These are phyloP conservation scores for Ophiocordyceps unilateralis DNA, from an alignment of 2,329 filamentous ascomycete species.

Conservation along the genomic window DNA sequence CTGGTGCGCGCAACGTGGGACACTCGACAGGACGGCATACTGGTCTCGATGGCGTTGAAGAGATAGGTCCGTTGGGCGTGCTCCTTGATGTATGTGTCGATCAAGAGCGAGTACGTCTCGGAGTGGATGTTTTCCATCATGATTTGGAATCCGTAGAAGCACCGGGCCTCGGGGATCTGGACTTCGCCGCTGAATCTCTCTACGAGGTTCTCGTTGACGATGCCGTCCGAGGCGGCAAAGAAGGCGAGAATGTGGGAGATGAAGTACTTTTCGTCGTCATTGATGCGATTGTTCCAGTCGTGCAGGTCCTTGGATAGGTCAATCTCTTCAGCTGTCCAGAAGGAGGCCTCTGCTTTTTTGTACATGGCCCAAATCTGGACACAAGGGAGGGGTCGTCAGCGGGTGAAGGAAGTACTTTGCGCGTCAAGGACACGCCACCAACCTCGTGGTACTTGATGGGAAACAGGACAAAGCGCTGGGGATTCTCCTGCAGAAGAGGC, in stretches of 20 bases:
- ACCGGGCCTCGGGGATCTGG: constrained; percentile 92
- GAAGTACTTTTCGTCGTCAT: constrained; percentile 95
- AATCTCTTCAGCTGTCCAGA: constrained; percentile 99
- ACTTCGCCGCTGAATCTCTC: constrained; percentile 96
- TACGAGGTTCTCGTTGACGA: constrained; percentile 98
- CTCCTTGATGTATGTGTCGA: constrained; percentile 99
- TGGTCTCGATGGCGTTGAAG: constrained; percentile 98
- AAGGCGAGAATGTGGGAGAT: constrained; percentile 97
- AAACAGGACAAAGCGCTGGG: constrained; percentile 91
- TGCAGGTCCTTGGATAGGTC: constrained; percentile 97
- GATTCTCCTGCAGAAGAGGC: constrained; percentile 88
- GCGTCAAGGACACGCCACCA: constrained; percentile 45
- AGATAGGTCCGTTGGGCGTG: constrained; percentile 83
- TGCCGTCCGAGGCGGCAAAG: constrained; percentile 96
- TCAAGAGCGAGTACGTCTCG: constrained; percentile 96
- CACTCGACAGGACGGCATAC: constrained; percentile 29
- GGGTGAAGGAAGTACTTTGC: constrained; percentile 37
- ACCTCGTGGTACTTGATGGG: constrained; percentile 99
- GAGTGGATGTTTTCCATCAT: constrained; percentile 99
- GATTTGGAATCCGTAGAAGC: constrained; percentile 99
- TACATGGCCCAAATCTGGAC: constrained; percentile 98
- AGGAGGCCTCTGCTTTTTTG: constrained; percentile 98
- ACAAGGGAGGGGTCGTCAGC: constrained; percentile 1
- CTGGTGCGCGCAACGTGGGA: constrained; percentile 1
- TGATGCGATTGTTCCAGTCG: constrained; percentile 97